These are phyloP conservation scores for Candida ovalis DNA, from an alignment of 805 yeast genomes.

Conservation along the genomic window DNA sequence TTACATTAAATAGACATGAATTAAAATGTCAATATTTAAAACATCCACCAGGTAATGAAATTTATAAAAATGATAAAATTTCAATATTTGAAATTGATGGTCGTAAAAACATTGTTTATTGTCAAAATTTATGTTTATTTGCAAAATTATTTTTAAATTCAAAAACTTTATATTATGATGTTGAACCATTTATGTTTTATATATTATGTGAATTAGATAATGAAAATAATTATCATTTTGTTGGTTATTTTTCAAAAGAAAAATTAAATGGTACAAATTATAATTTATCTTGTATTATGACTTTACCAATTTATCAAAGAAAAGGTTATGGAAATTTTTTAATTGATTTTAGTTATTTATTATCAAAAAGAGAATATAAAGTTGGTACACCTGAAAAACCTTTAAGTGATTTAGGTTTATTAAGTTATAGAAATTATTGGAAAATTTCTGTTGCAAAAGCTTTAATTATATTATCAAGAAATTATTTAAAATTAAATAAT, in stretches of 20 bases:
- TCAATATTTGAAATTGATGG: constrained; percentile 95
- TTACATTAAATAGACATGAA: constrained; percentile 63
- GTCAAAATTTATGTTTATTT: constrained; percentile 85
- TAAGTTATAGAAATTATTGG: constrained; percentile 90
- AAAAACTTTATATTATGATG: constrained; percentile 90
- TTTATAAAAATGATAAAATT: constrained; percentile 68
- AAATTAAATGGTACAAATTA: constrained; percentile 69
- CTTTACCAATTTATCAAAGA: constrained; percentile 83
- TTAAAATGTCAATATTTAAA: constrained; percentile 61
- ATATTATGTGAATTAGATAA: constrained; percentile 67
- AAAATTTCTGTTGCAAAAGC: constrained; percentile 55
- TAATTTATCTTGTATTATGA: constrained; percentile 86
- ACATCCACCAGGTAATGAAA: constrained; percentile 90
- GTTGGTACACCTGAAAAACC: constrained; percentile 97
- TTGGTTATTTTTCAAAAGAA: constrained; percentile 94
- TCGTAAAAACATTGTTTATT: constrained; percentile 70
- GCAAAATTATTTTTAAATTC: constrained; percentile 89
- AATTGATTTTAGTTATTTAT: constrained; percentile 83
- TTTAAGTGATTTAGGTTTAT: constrained; percentile 75
- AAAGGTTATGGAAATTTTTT: constrained; percentile 86
- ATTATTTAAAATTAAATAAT: neutral
- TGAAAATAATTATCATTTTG: constrained; percentile 59
- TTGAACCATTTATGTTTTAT: constrained; percentile 91
- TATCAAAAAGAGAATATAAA: constrained; percentile 70
- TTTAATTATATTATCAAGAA: constrained; percentile 25